Base-by-base conservation (phyloP, 2,329 filamentous ascomycete genomes). In the Fusarium sp. region DNA sequence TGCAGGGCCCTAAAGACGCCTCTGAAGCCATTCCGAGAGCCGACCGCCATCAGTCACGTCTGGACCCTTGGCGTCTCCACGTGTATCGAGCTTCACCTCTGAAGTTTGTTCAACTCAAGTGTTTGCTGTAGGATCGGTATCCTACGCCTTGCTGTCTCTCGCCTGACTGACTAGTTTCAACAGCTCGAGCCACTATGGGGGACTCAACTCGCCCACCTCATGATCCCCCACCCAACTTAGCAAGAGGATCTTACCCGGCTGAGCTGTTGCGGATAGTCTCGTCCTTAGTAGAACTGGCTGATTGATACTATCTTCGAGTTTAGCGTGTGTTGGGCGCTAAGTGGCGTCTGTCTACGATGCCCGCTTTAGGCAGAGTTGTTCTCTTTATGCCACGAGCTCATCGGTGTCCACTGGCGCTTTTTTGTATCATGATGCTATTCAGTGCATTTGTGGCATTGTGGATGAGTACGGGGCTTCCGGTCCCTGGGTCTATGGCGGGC, bases 321-420 rank as follows among this genome's bases (percentile, higher is more conserved):
- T 45, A 48, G 55, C 44, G 27, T 58, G 42, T 27, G 44, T 64
- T 59, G 32, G 67, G 42, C 58, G 27, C 48, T 58, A 18, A n/a
- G 70, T 73, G 70, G 70, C 70, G 70, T 71, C 52, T 73, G 33
- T 57, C 70, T 73, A 60, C 48, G 55, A 48, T 32, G 55, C 63
- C 44, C 26, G 58, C 40, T 64, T 66, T 64, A 46, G 52, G 40
- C 42, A 64, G 44, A 49, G 20, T 26, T 53, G 35, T 44, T 52
- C 49, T 59, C 40, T 46, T 64, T 63, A 18, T 55, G 42, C 23
- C 42, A 49, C 20, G 38, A 48, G 30, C 50, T 58, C 46, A 48
- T 60, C 42, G 42, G 42, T 32, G 45, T 35, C 42, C 46, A 26
- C 55, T 53, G 64, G 68, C 53, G 45, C 46, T 30, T 37, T 37